A percentile compares a stretch with the other conserved stretches of the same genome.
Conservation (phyloP, 2,329 filamentous ascomycete genomes). For the Clarireedia monteithiana region DNA sequence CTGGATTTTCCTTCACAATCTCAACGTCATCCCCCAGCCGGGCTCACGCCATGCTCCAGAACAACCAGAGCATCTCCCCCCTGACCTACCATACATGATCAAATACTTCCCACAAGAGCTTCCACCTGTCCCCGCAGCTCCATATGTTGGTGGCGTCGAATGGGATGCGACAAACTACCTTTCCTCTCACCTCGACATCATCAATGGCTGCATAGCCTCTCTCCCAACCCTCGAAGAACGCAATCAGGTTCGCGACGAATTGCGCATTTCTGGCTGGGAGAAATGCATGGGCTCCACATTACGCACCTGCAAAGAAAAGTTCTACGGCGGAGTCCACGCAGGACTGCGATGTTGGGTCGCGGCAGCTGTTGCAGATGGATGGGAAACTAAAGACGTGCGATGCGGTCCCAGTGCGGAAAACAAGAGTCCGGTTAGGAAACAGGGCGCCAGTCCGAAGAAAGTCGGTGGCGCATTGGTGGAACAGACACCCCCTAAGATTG, state of each 20-base stretch:
- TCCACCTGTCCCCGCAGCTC: slow-evolving; percentile 85
- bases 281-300: slow-evolving; percentile 78
- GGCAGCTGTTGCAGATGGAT: slow-evolving; percentile 79
- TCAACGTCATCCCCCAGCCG: slow-evolving; percentile 74
- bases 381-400: slow-evolving; percentile 75
- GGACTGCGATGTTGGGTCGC: slow-evolving; percentile 84
- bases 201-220: slow-evolving; percentile 85
- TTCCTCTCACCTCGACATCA: slow-evolving; percentile 81
- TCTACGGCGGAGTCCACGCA: slow-evolving; percentile 88
- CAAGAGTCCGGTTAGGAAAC: slow-evolving; percentile 40
- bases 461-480: slow-evolving; percentile 6
- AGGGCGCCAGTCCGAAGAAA: slow-evolving; percentile 23
- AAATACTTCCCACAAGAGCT: slow-evolving; percentile 77
- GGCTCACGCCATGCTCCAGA: slow-evolving; percentile 28
- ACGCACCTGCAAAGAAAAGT: slow-evolving; percentile 93
- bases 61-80: slow-evolving; percentile 16
- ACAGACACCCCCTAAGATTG: slow-evolving; percentile 24
- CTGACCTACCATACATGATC: slow-evolving; percentile 53
- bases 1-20: slow-evolving; percentile 95
- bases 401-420: slow-evolving; percentile 52
- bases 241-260: slow-evolving; percentile 68
- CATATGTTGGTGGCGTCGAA: slow-evolving; percentile 94
- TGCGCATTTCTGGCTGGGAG: slow-evolving; percentile 83
- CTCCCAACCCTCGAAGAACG: slow-evolving; percentile 62
- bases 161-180: slow-evolving; percentile 98